Base-by-base conservation (phyloP, 768 basidiomycete genomes). In the Favolaschia claudopus region DNA sequence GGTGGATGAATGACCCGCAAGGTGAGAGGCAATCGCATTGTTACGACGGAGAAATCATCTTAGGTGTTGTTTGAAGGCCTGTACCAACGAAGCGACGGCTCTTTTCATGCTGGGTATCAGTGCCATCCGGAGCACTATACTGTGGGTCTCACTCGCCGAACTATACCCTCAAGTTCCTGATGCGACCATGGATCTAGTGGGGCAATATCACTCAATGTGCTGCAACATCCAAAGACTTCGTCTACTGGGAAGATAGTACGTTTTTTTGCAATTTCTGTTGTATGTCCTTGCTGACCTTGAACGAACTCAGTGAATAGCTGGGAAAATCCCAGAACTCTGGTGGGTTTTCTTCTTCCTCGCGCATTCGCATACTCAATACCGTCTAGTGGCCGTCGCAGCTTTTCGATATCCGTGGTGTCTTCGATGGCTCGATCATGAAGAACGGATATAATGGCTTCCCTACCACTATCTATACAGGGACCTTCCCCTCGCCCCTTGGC, bases 231-330 rank as follows among this genome's bases (percentile, higher is more conserved):
- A 55, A 44, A 10, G 60, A 61, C 25, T 55, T 61, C n/a, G 60
- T 61, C 25, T 61, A 61, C 19, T 61, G 60, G 60, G 47, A 55
- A 50, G 60, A 61, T 43, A 61, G 60, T 61, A 24, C n/a, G 60
- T 37, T 22, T 24, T 42, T 24, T 1, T 32, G 36, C n/a, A 8
- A 1, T 33, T 28, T 22, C 29, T 33, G 8, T 28, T 9, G 24
- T 17, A 9, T 24, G 3, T n/a, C 15, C 4, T 49, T 39, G 1
- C 36, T 55, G 24, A 55, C 8, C 20, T 50, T 14, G n/a, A n/a
- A n/a, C n/a, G n/a, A 7, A 13, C 27, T 2, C 12, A 61, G 60
- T 61, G 48, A 61, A 61, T n/a, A 51, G 60, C 20, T 61, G 60
- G 60, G 60, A 61, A 45, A 55, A 61, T 33, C 53, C 60, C 8